Percentiles rank a stretch among this genome's conserved stretches.
Evolutionary conservation across 2,329 filamentous ascomycete species (phyloP).

Genomic region (Monilinia fructicola): DNA sequence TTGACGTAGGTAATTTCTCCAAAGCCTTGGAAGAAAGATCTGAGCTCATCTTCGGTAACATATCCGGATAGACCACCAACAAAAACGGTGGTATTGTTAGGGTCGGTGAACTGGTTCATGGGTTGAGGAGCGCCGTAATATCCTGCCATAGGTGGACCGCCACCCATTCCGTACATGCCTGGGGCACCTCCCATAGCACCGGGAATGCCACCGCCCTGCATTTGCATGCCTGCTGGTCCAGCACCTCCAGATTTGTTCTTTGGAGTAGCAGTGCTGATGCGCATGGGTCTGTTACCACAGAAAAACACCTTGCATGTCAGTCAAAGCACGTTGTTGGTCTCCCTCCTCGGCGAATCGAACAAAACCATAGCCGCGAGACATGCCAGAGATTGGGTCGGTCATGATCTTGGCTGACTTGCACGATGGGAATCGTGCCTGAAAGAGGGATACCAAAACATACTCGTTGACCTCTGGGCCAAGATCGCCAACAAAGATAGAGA

Average conservation of each 20-base stretch:
- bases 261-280: constrained; percentile 94
- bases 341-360: constrained; percentile 94
- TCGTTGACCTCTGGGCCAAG: constrained; percentile 98
- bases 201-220: constrained; percentile 49
- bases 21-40: constrained; percentile 99
- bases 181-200: constrained; percentile 47
- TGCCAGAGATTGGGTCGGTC: constrained; percentile 96
- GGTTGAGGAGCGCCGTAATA: constrained; percentile 69
- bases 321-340: constrained; percentile 92
- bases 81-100: constrained; percentile 99
- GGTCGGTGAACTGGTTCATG: constrained; percentile 99
- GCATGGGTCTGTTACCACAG: constrained; percentile 97
- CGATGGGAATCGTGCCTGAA: constrained; percentile 92
- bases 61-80: constrained; percentile 96
- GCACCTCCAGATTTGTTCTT: constrained; percentile 73
- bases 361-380: constrained; percentile 97
- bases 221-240: constrained; percentile 53
- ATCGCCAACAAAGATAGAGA: constrained; percentile 96
- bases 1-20: constrained; percentile 99
- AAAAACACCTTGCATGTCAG: constrained; percentile 99
- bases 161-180: constrained; percentile 69
- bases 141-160: constrained; percentile 57
- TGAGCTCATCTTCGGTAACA: constrained; percentile 98
- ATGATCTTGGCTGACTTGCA: constrained; percentile 99
- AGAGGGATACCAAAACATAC: constrained; percentile 94